Conservation (phyloP, 768 basidiomycete species). For the Trametes meyenii region DNA sequence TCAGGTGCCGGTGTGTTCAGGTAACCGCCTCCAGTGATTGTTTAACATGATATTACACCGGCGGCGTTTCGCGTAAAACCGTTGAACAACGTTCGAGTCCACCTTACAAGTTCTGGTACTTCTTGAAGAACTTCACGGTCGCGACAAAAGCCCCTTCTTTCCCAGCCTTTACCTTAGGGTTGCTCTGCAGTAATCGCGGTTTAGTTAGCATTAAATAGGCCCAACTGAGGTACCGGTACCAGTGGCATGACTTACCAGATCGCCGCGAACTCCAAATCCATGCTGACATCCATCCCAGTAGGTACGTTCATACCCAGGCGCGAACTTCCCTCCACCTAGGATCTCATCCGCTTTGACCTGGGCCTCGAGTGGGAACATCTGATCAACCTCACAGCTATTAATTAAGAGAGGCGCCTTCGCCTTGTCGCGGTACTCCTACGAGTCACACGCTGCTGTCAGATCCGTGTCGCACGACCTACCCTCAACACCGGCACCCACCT, state of each 20-base stretch:
- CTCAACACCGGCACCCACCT: conserved; percentile 28
- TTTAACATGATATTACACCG: too few relatives aligned
- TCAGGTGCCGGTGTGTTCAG: too few relatives aligned
- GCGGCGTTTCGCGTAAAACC: too few relatives aligned
- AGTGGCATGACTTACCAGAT: conserved; percentile 30
- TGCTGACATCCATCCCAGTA: conserved; percentile 35
- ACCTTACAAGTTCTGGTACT: conserved; percentile 27
- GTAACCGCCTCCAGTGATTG: too few relatives aligned
- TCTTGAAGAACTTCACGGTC: conserved; percentile 40
- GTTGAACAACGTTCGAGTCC: too few relatives aligned
- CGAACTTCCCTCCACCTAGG: conserved; percentile 40
- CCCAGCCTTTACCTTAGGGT: conserved; percentile 30
- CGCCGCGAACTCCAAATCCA: conserved; percentile 45
- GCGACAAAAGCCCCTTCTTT: conserved; percentile 47
- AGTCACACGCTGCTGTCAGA: not conserved
- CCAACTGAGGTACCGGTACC: too few relatives aligned
- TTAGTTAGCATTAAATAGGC: not conserved
- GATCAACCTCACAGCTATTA: conserved; percentile 43
- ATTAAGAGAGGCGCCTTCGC: conserved; percentile 46
- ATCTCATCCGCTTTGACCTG: conserved; percentile 42
- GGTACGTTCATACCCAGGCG: conserved; percentile 41
- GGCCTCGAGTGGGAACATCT: conserved; percentile 36
- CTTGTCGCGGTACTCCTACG: conserved; percentile 36
- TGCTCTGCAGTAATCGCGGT: not conserved
- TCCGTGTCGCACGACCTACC: not conserved